Evolutionary conservation across 441 rosid genomes (phyloP).

Genomic region (Rhodomyrtus psidioides): DNA sequence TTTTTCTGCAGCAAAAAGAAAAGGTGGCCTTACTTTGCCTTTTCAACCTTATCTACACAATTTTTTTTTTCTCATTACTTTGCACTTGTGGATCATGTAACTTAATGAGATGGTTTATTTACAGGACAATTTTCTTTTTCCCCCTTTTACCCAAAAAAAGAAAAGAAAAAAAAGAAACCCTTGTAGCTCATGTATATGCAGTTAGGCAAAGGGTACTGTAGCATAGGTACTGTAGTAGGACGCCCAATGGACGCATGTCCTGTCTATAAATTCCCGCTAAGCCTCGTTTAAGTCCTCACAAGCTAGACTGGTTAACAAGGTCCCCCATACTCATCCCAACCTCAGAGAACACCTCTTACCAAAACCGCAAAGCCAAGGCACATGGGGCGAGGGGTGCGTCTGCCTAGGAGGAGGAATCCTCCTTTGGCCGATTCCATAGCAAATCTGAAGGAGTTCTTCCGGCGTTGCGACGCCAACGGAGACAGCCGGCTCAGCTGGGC

Average conservation of each 20-base stretch:
- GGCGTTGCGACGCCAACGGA: constrained; percentile 9
- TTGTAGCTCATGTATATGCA: no score
- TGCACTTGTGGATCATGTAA: background rate
- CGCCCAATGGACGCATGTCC: background rate
- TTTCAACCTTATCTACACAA: background rate
- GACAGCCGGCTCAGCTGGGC: constrained; percentile 22
- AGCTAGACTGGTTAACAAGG: background rate
- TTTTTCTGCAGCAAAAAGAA: background rate
- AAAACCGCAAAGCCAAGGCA: background rate
- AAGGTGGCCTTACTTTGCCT: background rate
- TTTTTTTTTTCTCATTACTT: background rate
- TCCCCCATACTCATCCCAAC: background rate
- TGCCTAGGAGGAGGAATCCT: background rate
- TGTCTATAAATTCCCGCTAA: background rate
- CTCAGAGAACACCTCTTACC: background rate
- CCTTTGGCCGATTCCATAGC: background rate
- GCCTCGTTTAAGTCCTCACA: background rate
- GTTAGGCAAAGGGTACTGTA: no score
- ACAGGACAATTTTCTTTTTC: background rate
- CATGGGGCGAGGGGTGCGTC: background rate
- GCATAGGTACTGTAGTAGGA: no score
- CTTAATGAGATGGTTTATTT: background rate
- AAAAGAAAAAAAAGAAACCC: no score
- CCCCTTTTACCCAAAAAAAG: background rate
- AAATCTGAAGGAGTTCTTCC: constrained; percentile 5